A percentile compares a stretch with the other conserved stretches of the same genome.
Evolutionary conservation across 306 rosid genomes (phyloP).

Genomic region (Ziziphus jujuba): DNA sequence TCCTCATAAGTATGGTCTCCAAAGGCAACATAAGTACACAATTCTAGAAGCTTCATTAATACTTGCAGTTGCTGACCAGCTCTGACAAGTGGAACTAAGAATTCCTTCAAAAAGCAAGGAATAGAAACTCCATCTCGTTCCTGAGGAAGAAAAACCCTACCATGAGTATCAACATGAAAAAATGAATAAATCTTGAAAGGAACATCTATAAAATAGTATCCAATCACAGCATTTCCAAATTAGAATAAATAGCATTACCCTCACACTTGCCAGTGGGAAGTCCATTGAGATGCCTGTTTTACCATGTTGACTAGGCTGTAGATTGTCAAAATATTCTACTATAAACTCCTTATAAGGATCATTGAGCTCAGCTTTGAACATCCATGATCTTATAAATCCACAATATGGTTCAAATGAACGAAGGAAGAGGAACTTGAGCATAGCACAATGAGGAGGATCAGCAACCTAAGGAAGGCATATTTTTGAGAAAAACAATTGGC

Average conservation of each 20-base stretch:
- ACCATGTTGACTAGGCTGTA: conserved; percentile 33
- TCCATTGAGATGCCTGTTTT: conserved; percentile 44
- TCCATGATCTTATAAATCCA: conserved; percentile 89
- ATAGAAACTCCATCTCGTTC: conserved; percentile 71
- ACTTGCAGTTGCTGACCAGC: conserved; percentile 98
- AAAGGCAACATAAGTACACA: conserved; percentile 59
- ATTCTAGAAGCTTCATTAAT: conserved; percentile 78
- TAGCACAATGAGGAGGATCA: conserved; percentile 75
- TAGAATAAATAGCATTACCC: conserved; percentile 50
- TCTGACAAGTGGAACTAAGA: conserved; percentile 75
- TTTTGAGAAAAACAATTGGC: conserved; percentile 5
- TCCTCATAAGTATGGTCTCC: conserved; percentile 56
- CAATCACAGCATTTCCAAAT: conserved; percentile 8
- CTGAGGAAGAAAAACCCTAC: conserved; percentile 49
- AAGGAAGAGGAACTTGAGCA: conserved; percentile 87
- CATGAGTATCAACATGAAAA: conserved; percentile 33
- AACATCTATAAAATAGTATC: conserved; percentile 19
- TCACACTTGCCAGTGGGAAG: conserved; percentile 54
- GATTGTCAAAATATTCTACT: conserved; percentile 49
- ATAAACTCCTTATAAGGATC: conserved; percentile 91
- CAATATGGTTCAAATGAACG: conserved; percentile 89
- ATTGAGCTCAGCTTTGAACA: conserved; percentile 86
- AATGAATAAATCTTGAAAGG: conserved; percentile 23
- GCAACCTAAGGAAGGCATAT: conserved; percentile 63
- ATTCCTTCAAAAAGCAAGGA: conserved; percentile 76